These are phyloP conservation scores for Saksenaea oblongispora DNA, from an alignment of 371 early-diverging fungal genomes.

Conservation along the genomic window DNA sequence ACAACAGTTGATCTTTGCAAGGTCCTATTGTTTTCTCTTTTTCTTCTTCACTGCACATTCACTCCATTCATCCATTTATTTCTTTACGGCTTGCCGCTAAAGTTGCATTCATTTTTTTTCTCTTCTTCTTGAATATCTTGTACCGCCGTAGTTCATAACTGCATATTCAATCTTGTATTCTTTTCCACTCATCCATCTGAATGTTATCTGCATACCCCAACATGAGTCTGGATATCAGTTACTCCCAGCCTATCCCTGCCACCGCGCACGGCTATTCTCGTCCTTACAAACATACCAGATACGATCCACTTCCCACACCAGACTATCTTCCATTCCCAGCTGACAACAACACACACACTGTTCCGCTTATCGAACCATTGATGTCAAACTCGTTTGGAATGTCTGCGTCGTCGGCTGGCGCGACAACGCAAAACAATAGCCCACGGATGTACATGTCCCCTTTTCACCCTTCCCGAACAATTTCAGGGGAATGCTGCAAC, in stretches of 20 bases:
- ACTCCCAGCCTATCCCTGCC: slow-evolving; percentile 16
- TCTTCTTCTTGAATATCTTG: slow-evolving; percentile 3
- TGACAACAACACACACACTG: not conserved
- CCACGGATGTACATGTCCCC: slow-evolving; percentile 9
- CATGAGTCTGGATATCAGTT: slow-evolving; percentile 26
- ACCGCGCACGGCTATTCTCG: slow-evolving; percentile 11
- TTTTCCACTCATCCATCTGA: slow-evolving; percentile 8
- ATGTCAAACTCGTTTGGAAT: slow-evolving; percentile 10
- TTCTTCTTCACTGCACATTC: not conserved
- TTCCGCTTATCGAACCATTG: not conserved
- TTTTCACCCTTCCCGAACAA: slow-evolving; percentile 5
- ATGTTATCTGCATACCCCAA: slow-evolving; percentile 27
- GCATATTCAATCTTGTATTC: slow-evolving; percentile 1
- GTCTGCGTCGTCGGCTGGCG: slow-evolving; percentile 19
- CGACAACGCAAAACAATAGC: slow-evolving; percentile 9
- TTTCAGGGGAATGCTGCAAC: slow-evolving; percentile 10
- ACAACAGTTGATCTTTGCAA: slow-evolving; percentile 28
- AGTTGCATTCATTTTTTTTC: slow-evolving; percentile 4
- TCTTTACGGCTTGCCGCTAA: slow-evolving; percentile 3
- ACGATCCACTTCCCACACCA: slow-evolving; percentile 6
- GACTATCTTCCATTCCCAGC: slow-evolving; percentile 6
- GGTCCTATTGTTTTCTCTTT: slow-evolving; percentile 17
- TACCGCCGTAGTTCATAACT: slow-evolving; percentile 3
- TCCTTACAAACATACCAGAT: slow-evolving; percentile 1
- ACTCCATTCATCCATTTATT: not conserved